Percentiles rank a stretch among this genome's conserved stretches.
Conservation (phyloP, 169 alveolate species). For the Cryptosporidium andersoni region DNA sequence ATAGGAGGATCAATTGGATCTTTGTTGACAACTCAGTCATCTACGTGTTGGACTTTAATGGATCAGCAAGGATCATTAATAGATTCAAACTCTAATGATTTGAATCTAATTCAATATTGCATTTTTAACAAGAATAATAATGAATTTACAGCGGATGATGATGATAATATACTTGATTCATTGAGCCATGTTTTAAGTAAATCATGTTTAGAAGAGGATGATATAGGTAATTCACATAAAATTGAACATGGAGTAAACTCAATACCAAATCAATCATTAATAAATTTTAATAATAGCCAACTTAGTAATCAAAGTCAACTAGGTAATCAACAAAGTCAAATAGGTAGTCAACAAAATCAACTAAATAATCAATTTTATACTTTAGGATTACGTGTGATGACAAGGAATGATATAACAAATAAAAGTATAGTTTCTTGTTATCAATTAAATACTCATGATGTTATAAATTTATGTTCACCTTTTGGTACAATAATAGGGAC, state of each 20-base stretch:
- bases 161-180: slow-evolving; percentile 52
- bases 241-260: background rate
- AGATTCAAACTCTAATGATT: background rate
- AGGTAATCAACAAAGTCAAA: slow-evolving; percentile 1
- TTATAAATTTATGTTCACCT: slow-evolving; percentile 56
- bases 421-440: slow-evolving; percentile 29
- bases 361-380: background rate
- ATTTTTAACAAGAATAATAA: slow-evolving; percentile 3
- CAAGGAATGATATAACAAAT: background rate
- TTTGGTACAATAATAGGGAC: slow-evolving; percentile 52
- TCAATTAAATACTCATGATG: slow-evolving; percentile 46
- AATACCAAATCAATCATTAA: background rate
- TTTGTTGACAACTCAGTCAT: background rate
- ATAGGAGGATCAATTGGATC: background rate
- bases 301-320: background rate
- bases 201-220: slow-evolving; percentile 19
- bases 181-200: slow-evolving; percentile 43
- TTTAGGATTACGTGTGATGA: slow-evolving; percentile 28
- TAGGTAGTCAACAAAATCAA: background rate
- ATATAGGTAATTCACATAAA: background rate
- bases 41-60: slow-evolving; percentile 31
- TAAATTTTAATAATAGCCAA: background rate
- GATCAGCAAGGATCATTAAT: background rate
- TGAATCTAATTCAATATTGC: background rate
- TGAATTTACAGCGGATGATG: slow-evolving; percentile 23